Conservation (phyloP, 805 yeast genomes). For the Candida palmyrensis region DNA sequence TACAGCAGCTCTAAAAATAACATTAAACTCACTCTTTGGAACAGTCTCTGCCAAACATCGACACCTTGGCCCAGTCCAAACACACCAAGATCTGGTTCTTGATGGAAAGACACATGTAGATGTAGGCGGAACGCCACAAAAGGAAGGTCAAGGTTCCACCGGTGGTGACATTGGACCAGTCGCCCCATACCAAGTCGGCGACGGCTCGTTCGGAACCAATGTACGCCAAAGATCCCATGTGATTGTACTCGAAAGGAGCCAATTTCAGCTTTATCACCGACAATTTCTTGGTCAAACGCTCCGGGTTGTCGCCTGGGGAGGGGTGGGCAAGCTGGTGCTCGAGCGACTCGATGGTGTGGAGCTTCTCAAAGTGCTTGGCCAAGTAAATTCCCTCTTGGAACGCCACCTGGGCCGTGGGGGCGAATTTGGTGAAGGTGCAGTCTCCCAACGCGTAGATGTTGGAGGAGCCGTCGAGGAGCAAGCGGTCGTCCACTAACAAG, state of each 20-base stretch:
- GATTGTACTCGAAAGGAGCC: conserved; percentile 71
- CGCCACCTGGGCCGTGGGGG: conserved; percentile 98
- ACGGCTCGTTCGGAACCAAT: conserved; percentile 92
- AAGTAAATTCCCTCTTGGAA: conserved; percentile 87
- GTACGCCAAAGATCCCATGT: conserved; percentile 92
- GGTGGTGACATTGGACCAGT: conserved; percentile 71
- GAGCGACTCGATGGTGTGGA: conserved; percentile 56
- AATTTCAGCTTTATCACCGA: conserved; percentile 36
- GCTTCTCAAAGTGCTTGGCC: conserved; percentile 63
- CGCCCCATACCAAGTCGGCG: conserved; percentile 81
- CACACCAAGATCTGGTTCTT: conserved; percentile 83
- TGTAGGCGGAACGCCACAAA: conserved; percentile 93
- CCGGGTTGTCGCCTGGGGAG: conserved; percentile 37
- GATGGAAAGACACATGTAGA: conserved; percentile 85
- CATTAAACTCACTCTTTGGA: conserved; percentile 59
- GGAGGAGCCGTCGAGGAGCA: conserved; percentile 76
- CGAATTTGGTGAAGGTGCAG: conserved; percentile 85
- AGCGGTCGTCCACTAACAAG: conserved; percentile 73
- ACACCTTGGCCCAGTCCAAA: conserved; percentile 85
- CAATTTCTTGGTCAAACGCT: conserved; percentile 43
- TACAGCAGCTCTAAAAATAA: neutral
- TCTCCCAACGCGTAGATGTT: conserved; percentile 91
- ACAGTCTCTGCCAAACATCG: conserved; percentile 89
- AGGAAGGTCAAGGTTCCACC: conserved; percentile 86
- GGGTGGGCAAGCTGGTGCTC: conserved; percentile 40